These are phyloP conservation scores for Protomyces lactucae-debilis DNA, from an alignment of 1,139 yeast genomes.

Conservation along the genomic window DNA sequence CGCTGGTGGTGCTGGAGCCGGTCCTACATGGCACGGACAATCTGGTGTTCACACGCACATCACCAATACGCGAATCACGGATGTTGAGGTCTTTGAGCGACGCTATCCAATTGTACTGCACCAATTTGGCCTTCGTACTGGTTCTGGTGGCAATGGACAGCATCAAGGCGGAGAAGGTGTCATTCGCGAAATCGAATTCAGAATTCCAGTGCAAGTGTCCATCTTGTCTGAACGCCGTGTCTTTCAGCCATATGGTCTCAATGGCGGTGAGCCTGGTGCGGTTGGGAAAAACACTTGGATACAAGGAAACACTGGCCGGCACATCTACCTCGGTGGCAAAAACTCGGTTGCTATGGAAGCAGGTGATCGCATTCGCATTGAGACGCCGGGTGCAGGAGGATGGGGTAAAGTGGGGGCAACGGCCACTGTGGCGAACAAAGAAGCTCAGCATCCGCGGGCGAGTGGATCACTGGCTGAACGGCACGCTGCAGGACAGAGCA, in stretches of 20 bases:
- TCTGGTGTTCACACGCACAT: slow-evolving; percentile 65
- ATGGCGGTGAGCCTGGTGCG: slow-evolving; percentile 57
- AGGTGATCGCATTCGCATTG: slow-evolving; percentile 55
- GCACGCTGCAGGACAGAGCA: slow-evolving; percentile 11
- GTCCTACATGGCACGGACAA: slow-evolving; percentile 57
- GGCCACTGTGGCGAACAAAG: background rate
- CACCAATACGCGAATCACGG: slow-evolving; percentile 69
- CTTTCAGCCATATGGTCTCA: slow-evolving; percentile 55
- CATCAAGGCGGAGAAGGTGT: slow-evolving; percentile 61
- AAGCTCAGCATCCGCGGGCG: slow-evolving; percentile 15
- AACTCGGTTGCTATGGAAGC: slow-evolving; percentile 48
- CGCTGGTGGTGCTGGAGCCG: slow-evolving; percentile 53
- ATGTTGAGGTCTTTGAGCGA: slow-evolving; percentile 61
- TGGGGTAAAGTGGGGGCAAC: slow-evolving; percentile 35
- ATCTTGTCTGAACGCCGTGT: slow-evolving; percentile 60
- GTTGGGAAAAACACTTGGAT: slow-evolving; percentile 59
- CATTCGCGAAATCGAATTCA: slow-evolving; percentile 56
- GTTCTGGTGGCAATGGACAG: slow-evolving; percentile 57
- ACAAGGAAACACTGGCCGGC: slow-evolving; percentile 32
- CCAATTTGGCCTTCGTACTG: slow-evolving; percentile 50
- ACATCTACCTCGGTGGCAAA: slow-evolving; percentile 54
- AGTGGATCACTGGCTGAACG: slow-evolving; percentile 7
- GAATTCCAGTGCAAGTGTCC: slow-evolving; percentile 52
- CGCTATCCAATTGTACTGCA: slow-evolving; percentile 60
- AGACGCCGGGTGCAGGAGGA: slow-evolving; percentile 51